Conservation (phyloP, 2,329 filamentous ascomycete genomes). For the Sclerotinia nivalis region DNA sequence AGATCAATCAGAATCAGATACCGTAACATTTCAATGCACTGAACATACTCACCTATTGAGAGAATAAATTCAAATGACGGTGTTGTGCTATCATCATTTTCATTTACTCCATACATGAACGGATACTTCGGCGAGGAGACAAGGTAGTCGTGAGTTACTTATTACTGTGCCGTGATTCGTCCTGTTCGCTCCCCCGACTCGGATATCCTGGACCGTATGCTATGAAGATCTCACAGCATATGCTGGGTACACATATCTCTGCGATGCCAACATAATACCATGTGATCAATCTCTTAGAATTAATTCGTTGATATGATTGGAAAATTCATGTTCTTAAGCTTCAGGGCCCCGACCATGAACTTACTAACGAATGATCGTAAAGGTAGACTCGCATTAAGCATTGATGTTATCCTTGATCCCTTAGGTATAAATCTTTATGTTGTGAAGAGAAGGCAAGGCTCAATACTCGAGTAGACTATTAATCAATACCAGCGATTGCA, state of each 20-base stretch:
- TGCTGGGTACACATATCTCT: neutral
- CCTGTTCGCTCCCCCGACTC: slow-evolving; percentile 3
- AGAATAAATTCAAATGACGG: neutral
- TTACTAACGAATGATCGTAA: neutral
- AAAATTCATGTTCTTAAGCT: neutral
- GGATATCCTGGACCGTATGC: neutral
- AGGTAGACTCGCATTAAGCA: neutral
- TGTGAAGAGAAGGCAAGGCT: neutral
- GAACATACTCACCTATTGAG: neutral
- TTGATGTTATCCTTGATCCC: neutral
- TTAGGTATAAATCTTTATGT: neutral
- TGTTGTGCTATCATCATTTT: neutral
- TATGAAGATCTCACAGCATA: slow-evolving; percentile 5
- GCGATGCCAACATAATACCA: neutral
- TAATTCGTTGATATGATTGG: neutral
- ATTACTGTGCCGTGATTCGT: neutral
- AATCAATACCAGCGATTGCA: neutral
- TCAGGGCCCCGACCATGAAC: neutral
- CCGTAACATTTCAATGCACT: neutral
- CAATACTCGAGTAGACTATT: neutral
- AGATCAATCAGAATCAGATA: slow-evolving; percentile 5
- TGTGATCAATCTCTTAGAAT: neutral
- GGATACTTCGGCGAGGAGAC: neutral
- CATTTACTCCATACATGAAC: slow-evolving; percentile 10
- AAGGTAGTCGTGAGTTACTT: neutral